Evolutionary conservation across 2,329 filamentous ascomycete species (phyloP).

Genomic region (Salinomyces thailandicus): DNA sequence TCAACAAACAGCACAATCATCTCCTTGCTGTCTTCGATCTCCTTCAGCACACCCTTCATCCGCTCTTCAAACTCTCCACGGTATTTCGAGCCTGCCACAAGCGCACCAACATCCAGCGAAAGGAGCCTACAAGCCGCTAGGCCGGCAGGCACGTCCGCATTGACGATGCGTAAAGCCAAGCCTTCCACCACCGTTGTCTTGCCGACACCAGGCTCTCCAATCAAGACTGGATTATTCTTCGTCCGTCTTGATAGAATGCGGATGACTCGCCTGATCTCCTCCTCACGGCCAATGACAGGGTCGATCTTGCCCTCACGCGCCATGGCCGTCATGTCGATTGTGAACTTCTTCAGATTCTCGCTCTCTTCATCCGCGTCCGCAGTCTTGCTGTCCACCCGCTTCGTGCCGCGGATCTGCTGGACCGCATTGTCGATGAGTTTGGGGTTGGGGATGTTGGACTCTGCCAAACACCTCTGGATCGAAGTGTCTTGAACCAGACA

Average conservation of each 20-base stretch:
- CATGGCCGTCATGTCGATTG: slow-evolving; percentile 95
- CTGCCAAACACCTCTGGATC: slow-evolving; percentile 64
- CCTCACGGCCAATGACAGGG: slow-evolving; percentile 91
- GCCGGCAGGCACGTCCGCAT: slow-evolving; percentile 91
- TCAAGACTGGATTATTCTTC: slow-evolving; percentile 97
- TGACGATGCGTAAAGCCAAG: slow-evolving; percentile 88
- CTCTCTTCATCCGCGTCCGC: slow-evolving; percentile 87
- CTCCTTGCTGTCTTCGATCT: slow-evolving; percentile 88
- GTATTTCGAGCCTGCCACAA: slow-evolving; percentile 97
- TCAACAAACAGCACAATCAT: slow-evolving; percentile 98
- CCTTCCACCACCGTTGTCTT: slow-evolving; percentile 98
- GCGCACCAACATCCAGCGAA: slow-evolving; percentile 85
- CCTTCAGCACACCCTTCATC: slow-evolving; percentile 98
- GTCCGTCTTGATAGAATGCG: slow-evolving; percentile 86
- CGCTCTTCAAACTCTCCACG: slow-evolving; percentile 97
- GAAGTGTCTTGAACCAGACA: slow-evolving; percentile 67
- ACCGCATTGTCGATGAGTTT: slow-evolving; percentile 89
- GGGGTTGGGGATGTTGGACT: slow-evolving; percentile 81
- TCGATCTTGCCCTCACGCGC: slow-evolving; percentile 96
- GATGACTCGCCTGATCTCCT: slow-evolving; percentile 86
- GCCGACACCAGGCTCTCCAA: slow-evolving; percentile 94
- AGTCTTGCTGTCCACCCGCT: slow-evolving; percentile 88
- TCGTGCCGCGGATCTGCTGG: slow-evolving; percentile 81
- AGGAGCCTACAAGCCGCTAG: slow-evolving; percentile 87
- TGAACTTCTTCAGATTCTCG: slow-evolving; percentile 96